Evolutionary conservation across 2,329 filamentous ascomycete species (phyloP).

Genomic region (Aspergillus viridinutans): DNA sequence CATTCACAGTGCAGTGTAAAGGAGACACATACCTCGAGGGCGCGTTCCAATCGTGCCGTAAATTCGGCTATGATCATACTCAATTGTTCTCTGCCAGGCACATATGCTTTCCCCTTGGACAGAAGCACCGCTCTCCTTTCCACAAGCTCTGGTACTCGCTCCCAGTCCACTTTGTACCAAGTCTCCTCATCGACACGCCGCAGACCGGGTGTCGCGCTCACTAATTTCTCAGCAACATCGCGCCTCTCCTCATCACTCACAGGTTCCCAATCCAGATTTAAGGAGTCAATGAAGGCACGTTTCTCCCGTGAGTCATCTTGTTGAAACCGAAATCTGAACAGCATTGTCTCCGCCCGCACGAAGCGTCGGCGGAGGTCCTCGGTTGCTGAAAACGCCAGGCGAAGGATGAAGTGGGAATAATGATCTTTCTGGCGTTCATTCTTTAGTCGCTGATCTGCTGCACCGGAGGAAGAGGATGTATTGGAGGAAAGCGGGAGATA

Average conservation of each 20-base stretch:
- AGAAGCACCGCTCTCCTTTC: slow-evolving; percentile 74
- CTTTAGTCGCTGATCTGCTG: slow-evolving; percentile 51
- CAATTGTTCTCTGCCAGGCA: slow-evolving; percentile 79
- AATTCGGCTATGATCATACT: slow-evolving; percentile 91
- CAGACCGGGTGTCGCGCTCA: slow-evolving; percentile 51
- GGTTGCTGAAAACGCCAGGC: slow-evolving; percentile 85
- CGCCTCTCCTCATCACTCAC: slow-evolving; percentile 76
- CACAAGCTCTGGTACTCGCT: slow-evolving; percentile 83
- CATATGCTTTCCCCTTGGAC: slow-evolving; percentile 79
- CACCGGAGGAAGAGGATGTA: slow-evolving; percentile 54
- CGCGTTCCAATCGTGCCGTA: slow-evolving; percentile 69
- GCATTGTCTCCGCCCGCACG: slow-evolving; percentile 76
- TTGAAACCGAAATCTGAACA: slow-evolving; percentile 79
- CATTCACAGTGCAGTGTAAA: slow-evolving; percentile 7
- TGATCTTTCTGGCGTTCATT: slow-evolving; percentile 88
- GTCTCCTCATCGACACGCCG: slow-evolving; percentile 66
- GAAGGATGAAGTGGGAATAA: slow-evolving; percentile 95
- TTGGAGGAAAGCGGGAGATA: slow-evolving; percentile 77
- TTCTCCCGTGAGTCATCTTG: slow-evolving; percentile 72
- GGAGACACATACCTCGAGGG: slow-evolving; percentile 64
- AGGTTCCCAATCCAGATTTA: slow-evolving; percentile 80
- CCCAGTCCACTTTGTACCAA: slow-evolving; percentile 98
- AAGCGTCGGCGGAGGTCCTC: slow-evolving; percentile 88
- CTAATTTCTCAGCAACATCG: slow-evolving; percentile 59
- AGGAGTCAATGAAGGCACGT: slow-evolving; percentile 67